phyloP scores from a whole-genome alignment of 2,329 filamentous ascomycete species.

The Pseudocercospora crystallina region DNA sequence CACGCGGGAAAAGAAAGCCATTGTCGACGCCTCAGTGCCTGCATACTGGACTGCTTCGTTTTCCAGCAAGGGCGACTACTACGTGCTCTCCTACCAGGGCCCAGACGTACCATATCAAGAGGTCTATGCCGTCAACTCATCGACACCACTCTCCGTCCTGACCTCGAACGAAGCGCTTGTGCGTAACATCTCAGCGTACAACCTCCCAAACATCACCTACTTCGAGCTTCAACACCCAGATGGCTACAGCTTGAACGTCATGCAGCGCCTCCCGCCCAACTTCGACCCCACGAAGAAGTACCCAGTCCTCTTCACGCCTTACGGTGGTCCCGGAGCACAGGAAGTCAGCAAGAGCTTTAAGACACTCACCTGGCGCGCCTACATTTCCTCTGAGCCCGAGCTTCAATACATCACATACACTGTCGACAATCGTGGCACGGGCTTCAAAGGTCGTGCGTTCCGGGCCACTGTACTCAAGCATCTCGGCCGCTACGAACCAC shows the following conservation, averaged over 20 bases:
- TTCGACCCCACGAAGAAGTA: constrained; percentile 65
- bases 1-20: constrained; percentile 54
- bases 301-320: constrained; percentile 65
- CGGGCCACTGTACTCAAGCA: constrained; percentile 58
- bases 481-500: constrained; percentile 62
- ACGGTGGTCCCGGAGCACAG: constrained; percentile 67
- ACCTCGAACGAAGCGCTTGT: constrained; percentile 61
- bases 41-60: constrained; percentile 66
- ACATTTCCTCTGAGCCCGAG: constrained; percentile 66
- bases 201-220: constrained; percentile 64
- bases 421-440: constrained; percentile 68
- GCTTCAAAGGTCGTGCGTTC: constrained; percentile 63
- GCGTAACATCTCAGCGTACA: constrained; percentile 58
- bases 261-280: constrained; percentile 64
- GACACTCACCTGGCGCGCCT: constrained; percentile 59
- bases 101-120: constrained; percentile 70
- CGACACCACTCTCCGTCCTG: constrained; percentile 57
- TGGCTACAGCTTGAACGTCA: constrained; percentile 63
- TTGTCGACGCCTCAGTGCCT: constrained; percentile 61
- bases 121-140: constrained; percentile 59
- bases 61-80: constrained; percentile 62
- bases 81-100: constrained; percentile 64
- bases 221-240: constrained; percentile 62
- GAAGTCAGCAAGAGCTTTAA: constrained; percentile 59
- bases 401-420: constrained; percentile 67